Evolutionary conservation across 2,329 filamentous ascomycete species (phyloP).

Genomic region (Akanthomyces dipterigenus): DNA sequence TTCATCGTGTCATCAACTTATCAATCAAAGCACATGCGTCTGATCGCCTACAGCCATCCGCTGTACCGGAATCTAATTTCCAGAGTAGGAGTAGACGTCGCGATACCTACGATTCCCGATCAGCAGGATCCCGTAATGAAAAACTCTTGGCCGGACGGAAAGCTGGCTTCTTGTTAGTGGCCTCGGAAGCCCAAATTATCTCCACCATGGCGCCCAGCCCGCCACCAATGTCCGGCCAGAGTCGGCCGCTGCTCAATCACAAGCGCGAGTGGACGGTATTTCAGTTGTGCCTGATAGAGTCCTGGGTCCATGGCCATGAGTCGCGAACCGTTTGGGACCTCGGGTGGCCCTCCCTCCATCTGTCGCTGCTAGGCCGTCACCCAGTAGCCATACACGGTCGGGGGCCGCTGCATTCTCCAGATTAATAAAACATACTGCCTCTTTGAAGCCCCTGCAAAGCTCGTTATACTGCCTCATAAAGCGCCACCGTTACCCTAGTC

Average conservation of each 20-base stretch:
- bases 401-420: not conserved
- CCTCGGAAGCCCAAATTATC: not conserved
- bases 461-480: not conserved
- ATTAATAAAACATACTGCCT: not conserved
- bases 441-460: not conserved
- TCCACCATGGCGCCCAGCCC: not conserved
- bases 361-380: not conserved
- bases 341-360: not conserved
- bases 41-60: not conserved
- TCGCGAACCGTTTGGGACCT: not conserved
- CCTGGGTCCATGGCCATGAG: not conserved
- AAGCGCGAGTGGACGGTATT: not conserved
- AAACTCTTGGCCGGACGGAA: not conserved
- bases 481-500: not conserved
- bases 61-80: not conserved
- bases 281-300: not conserved
- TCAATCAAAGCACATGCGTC: not conserved
- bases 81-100: not conserved
- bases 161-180: not conserved
- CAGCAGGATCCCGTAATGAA: not conserved
- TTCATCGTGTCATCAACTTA: not conserved
- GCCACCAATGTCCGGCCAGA: not conserved
- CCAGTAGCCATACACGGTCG: not conserved
- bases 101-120: not conserved
- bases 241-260: conserved; percentile 3